Conservation (phyloP, 352 stramenopile species). For the Phytophthora sojae region DNA sequence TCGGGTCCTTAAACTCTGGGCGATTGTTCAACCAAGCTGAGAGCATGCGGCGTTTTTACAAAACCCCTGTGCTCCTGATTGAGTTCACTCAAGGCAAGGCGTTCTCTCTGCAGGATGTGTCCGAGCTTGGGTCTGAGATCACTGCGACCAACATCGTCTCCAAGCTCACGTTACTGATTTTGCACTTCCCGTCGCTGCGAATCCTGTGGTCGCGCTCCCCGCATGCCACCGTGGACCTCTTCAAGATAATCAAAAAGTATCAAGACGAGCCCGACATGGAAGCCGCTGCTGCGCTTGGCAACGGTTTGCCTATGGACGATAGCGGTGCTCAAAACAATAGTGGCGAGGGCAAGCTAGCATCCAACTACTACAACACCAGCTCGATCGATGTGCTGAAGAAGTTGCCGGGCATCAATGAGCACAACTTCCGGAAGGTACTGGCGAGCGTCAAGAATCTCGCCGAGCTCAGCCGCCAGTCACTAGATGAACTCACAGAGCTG, state of each 20-base stretch:
- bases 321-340: slow-evolving; percentile 24
- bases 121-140: slow-evolving; percentile 95
- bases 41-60: slow-evolving; percentile 85
- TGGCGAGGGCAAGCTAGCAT: slow-evolving; percentile 44
- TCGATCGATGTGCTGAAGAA: slow-evolving; percentile 95
- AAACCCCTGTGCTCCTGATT: slow-evolving; percentile 95
- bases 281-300: slow-evolving; percentile 69
- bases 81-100: slow-evolving; percentile 93
- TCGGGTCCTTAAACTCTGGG: slow-evolving; percentile 95
- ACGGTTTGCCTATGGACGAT: slow-evolving; percentile 39
- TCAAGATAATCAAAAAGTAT: slow-evolving; percentile 85
- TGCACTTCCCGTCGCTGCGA: slow-evolving; percentile 95
- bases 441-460: slow-evolving; percentile 74
- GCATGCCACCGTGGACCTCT: slow-evolving; percentile 90
- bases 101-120: slow-evolving; percentile 88
- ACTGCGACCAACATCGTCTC: slow-evolving; percentile 93
- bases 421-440: slow-evolving; percentile 91
- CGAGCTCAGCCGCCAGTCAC: slow-evolving; percentile 71
- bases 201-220: slow-evolving; percentile 96
- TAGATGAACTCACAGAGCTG: slow-evolving; percentile 70
- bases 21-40: slow-evolving; percentile 96
- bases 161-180: slow-evolving; percentile 94
- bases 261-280: slow-evolving; percentile 89
- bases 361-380: slow-evolving; percentile 88
- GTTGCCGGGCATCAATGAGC: slow-evolving; percentile 95